Evolutionary conservation across 805 yeast genomes (phyloP).

Genomic region (Starmerella vitae): DNA sequence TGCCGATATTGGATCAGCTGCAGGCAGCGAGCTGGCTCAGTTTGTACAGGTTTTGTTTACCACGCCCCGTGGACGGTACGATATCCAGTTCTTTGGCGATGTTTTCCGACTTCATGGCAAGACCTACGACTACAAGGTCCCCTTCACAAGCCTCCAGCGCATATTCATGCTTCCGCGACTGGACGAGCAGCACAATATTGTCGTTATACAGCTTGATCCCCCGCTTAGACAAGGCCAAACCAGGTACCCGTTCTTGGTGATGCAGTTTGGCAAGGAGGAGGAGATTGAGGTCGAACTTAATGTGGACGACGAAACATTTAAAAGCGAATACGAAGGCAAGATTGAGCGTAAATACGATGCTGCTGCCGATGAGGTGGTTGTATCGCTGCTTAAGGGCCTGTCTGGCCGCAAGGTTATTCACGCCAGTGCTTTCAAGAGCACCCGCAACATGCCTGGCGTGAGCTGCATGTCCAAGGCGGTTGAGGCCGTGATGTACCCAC

Average conservation of each 20-base stretch:
- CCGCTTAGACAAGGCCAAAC: slow-evolving; percentile 98
- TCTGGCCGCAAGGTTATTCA: slow-evolving; percentile 73
- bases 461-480: slow-evolving; percentile 88
- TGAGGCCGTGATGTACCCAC: slow-evolving; percentile 86
- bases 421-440: slow-evolving; percentile 70
- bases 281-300: slow-evolving; percentile 83
- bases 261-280: slow-evolving; percentile 83
- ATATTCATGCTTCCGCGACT: slow-evolving; percentile 87
- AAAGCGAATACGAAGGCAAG: slow-evolving; percentile 51
- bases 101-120: slow-evolving; percentile 90
- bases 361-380: slow-evolving; percentile 71
- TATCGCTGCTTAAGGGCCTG: slow-evolving; percentile 79
- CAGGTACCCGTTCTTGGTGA: slow-evolving; percentile 77
- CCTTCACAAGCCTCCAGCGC: slow-evolving; percentile 77
- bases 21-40: slow-evolving; percentile 90
- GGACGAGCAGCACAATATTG: slow-evolving; percentile 78
- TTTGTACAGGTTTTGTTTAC: slow-evolving; percentile 81
- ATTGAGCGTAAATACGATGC: slow-evolving; percentile 65
- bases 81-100: slow-evolving; percentile 79
- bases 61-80: slow-evolving; percentile 98
- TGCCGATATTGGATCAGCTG: slow-evolving; percentile 87
- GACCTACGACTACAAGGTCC: slow-evolving; percentile 92
- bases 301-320: slow-evolving; percentile 67
- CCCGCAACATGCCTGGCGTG: slow-evolving; percentile 70
- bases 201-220: slow-evolving; percentile 86